phyloP scores from a whole-genome alignment of 345 rosid species.

The Dovyalis caffra region DNA sequence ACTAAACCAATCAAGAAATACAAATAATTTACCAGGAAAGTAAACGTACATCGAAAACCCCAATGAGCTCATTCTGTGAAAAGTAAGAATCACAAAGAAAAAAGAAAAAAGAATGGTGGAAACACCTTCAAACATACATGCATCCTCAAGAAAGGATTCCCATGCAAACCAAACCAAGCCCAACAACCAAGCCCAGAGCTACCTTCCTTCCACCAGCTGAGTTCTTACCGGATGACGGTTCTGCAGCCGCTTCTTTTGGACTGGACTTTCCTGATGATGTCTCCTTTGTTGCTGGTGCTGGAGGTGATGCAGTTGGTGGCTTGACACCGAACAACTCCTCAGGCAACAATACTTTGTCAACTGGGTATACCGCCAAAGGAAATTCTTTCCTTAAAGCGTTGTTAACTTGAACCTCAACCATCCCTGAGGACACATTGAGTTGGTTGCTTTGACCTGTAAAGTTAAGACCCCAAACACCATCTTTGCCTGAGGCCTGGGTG shows the following conservation, averaged over 20 bases:
- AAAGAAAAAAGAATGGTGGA: background rate
- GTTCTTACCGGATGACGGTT: conserved; percentile 28
- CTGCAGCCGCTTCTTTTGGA: conserved; percentile 25
- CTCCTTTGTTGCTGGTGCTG: conserved; percentile 29
- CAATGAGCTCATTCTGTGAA: background rate
- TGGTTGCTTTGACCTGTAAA: conserved; percentile 67
- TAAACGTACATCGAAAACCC: background rate
- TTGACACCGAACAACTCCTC: conserved; percentile 49
- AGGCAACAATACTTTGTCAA: conserved; percentile 79
- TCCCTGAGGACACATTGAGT: conserved; percentile 73
- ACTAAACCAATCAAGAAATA: background rate
- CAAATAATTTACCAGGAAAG: background rate
- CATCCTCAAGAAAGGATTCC: conserved; percentile 38
- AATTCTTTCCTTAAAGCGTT: conserved; percentile 43
- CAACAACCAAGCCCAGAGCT: conserved; percentile 46
- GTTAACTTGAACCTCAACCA: conserved; percentile 59
- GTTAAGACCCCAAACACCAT: conserved; percentile 55
- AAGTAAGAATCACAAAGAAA: background rate
- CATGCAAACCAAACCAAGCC: conserved; percentile 52
- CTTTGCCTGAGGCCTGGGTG: conserved; percentile 56
- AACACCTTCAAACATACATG: background rate
- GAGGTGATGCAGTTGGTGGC: conserved; percentile 34
- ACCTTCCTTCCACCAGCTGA: conserved; percentile 26
- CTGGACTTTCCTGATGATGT: conserved; percentile 18
- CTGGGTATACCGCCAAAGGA: conserved; percentile 76